phyloP scores from a whole-genome alignment of 1,139 yeast species.

The Pichia sp. region DNA sequence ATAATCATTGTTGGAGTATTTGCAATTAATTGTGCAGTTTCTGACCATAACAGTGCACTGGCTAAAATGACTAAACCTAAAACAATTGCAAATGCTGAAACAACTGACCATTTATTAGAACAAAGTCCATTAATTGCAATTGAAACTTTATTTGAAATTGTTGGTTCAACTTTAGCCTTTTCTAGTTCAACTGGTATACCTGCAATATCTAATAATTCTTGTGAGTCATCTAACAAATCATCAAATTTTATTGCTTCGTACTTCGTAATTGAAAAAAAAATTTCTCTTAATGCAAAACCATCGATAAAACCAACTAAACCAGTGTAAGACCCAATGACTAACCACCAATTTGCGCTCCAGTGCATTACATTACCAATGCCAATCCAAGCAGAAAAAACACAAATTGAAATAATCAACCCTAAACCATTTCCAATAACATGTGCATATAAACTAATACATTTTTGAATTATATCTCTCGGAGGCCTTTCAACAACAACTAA shows the following conservation, averaged over 20 bases:
- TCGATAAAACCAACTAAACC: slow-evolving; percentile 36
- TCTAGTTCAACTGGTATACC: slow-evolving; percentile 35
- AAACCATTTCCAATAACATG: slow-evolving; percentile 36
- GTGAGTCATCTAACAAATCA: slow-evolving; percentile 52
- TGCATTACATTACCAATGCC: slow-evolving; percentile 31
- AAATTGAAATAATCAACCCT: slow-evolving; percentile 31
- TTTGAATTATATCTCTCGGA: slow-evolving; percentile 22
- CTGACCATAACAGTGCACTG: slow-evolving; percentile 31
- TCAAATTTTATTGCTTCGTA: slow-evolving; percentile 29
- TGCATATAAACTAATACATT: slow-evolving; percentile 32
- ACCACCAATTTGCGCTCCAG: slow-evolving; percentile 36
- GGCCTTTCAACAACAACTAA: slow-evolving; percentile 23
- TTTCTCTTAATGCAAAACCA: slow-evolving; percentile 35
- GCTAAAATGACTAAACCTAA: slow-evolving; percentile 29
- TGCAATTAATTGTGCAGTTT: slow-evolving; percentile 33
- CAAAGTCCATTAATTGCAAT: slow-evolving; percentile 15
- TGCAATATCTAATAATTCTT: slow-evolving; percentile 59
- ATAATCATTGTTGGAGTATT: slow-evolving; percentile 37
- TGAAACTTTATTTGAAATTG: slow-evolving; percentile 25
- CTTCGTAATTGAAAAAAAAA: slow-evolving; percentile 29
- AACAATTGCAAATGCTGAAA: slow-evolving; percentile 23
- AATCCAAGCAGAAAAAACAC: slow-evolving; percentile 33
- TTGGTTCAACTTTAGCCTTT: slow-evolving; percentile 14
- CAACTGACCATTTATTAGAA: slow-evolving; percentile 27
- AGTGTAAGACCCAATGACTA: slow-evolving; percentile 37